A percentile compares a stretch with the other conserved stretches of the same genome.
Evolutionary conservation across 2,329 filamentous ascomycete genomes (phyloP).

Genomic region (Alternaria sp.): DNA sequence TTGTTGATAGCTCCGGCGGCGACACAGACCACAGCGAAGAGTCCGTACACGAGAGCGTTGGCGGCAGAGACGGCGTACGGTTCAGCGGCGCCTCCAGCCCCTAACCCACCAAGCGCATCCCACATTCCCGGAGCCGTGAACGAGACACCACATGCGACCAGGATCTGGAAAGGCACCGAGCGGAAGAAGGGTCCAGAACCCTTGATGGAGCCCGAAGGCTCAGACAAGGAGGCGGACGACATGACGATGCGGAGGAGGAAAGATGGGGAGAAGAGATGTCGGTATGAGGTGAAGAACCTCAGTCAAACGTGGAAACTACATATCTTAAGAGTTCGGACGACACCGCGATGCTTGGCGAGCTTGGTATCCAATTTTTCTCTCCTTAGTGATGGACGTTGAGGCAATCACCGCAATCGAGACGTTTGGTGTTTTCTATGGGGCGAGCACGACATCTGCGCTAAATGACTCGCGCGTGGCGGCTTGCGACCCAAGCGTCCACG

Average conservation of each 20-base stretch:
- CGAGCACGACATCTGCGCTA: slow-evolving; percentile 32
- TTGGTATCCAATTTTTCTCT: slow-evolving; percentile 16
- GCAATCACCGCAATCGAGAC: background rate
- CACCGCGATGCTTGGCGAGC: background rate
- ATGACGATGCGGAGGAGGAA: slow-evolving; percentile 5
- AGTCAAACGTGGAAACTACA: background rate
- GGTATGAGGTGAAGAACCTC: background rate
- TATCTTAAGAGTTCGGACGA: slow-evolving; percentile 4
- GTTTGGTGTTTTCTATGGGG: slow-evolving; percentile 22
- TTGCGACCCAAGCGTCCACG: background rate
- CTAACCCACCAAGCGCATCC: slow-evolving; percentile 43
- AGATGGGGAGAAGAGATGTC: background rate
- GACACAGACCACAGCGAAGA: slow-evolving; percentile 41
- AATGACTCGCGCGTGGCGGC: slow-evolving; percentile 2
- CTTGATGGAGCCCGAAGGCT: slow-evolving; percentile 21
- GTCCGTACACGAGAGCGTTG: slow-evolving; percentile 43
- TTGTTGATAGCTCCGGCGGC: slow-evolving; percentile 48
- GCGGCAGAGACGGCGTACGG: slow-evolving; percentile 42
- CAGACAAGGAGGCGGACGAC: slow-evolving; percentile 14
- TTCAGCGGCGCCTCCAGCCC: slow-evolving; percentile 43
- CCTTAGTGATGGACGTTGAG: slow-evolving; percentile 6
- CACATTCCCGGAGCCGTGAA: slow-evolving; percentile 46
- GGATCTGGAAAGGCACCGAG: slow-evolving; percentile 43
- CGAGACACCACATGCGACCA: slow-evolving; percentile 43
- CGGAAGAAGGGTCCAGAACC: slow-evolving; percentile 33